phyloP scores from a whole-genome alignment of 768 basidiomycete species.

The Saitozyma podzolica region DNA sequence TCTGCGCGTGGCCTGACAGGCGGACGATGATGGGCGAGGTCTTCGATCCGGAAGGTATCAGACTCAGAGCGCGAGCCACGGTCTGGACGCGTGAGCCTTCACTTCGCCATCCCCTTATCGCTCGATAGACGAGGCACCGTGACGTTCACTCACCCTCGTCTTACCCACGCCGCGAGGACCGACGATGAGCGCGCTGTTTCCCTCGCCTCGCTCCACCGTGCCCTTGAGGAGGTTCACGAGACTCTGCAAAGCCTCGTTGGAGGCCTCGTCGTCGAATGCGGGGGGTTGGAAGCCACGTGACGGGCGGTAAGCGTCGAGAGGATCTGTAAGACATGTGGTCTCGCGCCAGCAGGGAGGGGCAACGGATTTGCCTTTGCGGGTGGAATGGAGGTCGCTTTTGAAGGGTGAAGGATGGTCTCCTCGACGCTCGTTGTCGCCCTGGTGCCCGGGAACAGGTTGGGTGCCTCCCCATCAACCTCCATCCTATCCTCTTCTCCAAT shows the following conservation, averaged over 20 bases:
- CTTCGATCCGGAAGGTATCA: constrained; percentile 34
- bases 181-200: constrained; percentile 85
- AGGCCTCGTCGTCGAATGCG: constrained; percentile 37
- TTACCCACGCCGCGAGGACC: constrained; percentile 88
- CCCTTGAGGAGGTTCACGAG: constrained; percentile 68
- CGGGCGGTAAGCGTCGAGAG: constrained; percentile 19
- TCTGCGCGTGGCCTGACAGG: constrained; percentile 81
- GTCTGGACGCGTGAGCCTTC: constrained; percentile 12
- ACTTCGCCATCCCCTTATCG: neutral
- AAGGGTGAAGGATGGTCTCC: too few relatives aligned
- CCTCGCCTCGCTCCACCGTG: constrained; percentile 76
- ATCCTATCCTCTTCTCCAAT: neutral
- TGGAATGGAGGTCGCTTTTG: too few relatives aligned
- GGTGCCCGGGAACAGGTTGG: too few relatives aligned
- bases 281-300: constrained; percentile 15
- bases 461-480: neutral
- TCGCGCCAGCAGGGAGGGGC: constrained; percentile 15
- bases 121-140: neutral
- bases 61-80: constrained; percentile 31
- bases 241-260: constrained; percentile 59
- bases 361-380: neutral
- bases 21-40: constrained; percentile 68
- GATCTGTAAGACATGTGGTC: constrained; percentile 21
- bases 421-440: too few relatives aligned
- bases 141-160: constrained; percentile 61